Conservation (phyloP, 116 monocot genomes). For the Zostera marina region DNA sequence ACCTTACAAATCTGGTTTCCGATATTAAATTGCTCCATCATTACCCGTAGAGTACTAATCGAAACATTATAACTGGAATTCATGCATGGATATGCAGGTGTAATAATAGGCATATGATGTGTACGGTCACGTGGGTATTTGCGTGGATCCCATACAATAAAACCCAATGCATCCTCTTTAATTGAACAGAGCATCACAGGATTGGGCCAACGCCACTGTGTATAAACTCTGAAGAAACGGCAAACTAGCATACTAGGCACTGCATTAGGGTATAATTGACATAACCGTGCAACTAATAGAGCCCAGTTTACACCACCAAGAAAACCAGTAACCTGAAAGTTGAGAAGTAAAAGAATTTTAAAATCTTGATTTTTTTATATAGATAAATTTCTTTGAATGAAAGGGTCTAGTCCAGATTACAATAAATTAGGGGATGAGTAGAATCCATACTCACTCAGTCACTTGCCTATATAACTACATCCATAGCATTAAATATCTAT, state of each 20-base stretch:
- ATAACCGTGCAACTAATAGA: conserved; percentile 73
- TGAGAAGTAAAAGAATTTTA: background rate
- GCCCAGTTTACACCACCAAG: conserved; percentile 99
- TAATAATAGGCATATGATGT: conserved; percentile 98
- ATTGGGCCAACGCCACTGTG: conserved; percentile 98
- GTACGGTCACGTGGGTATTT: conserved; percentile 82
- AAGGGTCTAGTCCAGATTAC: too few species aligned
- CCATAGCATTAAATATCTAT: too few species aligned
- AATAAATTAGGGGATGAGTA: too few species aligned
- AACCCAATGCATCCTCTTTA: conserved; percentile 83
- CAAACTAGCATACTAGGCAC: conserved; percentile 84
- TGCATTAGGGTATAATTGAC: conserved; percentile 99
- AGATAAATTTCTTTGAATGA: too few species aligned
- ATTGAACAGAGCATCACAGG: conserved; percentile 85
- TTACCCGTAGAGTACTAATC: conserved; percentile 73
- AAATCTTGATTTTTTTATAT: too few species aligned
- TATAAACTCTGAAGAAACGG: conserved; percentile 95
- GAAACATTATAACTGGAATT: conserved; percentile 99
- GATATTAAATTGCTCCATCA: conserved; percentile 75
- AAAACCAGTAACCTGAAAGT: conserved; percentile 86
- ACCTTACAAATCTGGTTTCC: conserved; percentile 85
- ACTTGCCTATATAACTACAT: too few species aligned
- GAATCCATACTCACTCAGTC: too few species aligned
- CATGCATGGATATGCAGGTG: conserved; percentile 99
- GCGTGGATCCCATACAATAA: conserved; percentile 92